phyloP scores from a whole-genome alignment of 2,329 filamentous ascomycete species.

The Colletotrichum sp. region DNA sequence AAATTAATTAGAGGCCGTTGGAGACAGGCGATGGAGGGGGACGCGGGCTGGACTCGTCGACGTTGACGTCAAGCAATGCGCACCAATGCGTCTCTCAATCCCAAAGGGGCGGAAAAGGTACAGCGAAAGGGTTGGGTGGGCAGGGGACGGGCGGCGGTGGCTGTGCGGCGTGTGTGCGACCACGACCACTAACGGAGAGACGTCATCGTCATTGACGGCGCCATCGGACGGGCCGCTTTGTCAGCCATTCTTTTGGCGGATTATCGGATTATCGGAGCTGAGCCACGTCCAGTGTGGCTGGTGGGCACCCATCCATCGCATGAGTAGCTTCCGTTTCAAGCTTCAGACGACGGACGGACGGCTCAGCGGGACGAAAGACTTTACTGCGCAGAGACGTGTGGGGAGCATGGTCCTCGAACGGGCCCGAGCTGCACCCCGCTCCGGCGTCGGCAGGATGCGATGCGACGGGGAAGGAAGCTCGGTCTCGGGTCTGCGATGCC shows the following conservation, averaged over 20 bases:
- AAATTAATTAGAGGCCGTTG: background rate
- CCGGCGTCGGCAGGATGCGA: background rate
- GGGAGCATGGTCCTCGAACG: background rate
- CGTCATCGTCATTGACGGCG: conserved; percentile 8
- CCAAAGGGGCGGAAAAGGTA: background rate
- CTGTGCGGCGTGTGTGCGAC: background rate
- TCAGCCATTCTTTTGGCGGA: background rate
- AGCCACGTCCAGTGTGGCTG: background rate
- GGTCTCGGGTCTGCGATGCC: background rate
- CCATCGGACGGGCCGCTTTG: background rate
- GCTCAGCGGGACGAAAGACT: background rate
- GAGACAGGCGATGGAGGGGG: background rate
- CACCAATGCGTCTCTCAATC: background rate
- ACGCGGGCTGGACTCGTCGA: background rate
- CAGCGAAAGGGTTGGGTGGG: background rate
- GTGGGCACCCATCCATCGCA: background rate
- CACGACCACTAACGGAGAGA: background rate
- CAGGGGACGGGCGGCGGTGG: background rate
- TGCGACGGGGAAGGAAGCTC: background rate
- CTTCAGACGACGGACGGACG: background rate
- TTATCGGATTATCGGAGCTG: background rate
- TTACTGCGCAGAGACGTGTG: background rate
- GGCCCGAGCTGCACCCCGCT: background rate
- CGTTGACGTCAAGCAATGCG: background rate
- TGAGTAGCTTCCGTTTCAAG: background rate